phyloP scores from a whole-genome alignment of 1,139 yeast species.

The Diutina sp. region DNA sequence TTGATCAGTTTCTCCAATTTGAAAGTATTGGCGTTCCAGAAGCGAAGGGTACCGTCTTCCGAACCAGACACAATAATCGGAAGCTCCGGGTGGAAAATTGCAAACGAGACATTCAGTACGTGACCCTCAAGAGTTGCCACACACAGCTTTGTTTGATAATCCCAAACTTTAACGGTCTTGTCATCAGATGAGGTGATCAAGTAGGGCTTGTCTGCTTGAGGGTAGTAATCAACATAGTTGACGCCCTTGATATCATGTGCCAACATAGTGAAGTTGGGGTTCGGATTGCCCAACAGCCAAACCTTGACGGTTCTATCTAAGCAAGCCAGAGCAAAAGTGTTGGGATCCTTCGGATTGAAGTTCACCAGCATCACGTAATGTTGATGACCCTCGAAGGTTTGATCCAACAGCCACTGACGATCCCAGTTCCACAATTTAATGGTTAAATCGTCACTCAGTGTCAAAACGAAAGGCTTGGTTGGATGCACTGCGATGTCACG shows the following conservation, averaged over 20 bases:
- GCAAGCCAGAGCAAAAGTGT: slow-evolving; percentile 94
- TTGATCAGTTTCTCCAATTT: slow-evolving; percentile 83
- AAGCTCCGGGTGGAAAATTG: slow-evolving; percentile 91
- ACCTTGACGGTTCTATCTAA: slow-evolving; percentile 92
- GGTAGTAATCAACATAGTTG: slow-evolving; percentile 92
- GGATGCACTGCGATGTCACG: slow-evolving; percentile 93
- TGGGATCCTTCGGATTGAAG: slow-evolving; percentile 94
- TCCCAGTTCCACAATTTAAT: slow-evolving; percentile 98
- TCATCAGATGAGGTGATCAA: slow-evolving; percentile 90
- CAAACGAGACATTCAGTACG: slow-evolving; percentile 87
- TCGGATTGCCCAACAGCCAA: slow-evolving; percentile 87
- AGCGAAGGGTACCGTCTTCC: slow-evolving; percentile 68
- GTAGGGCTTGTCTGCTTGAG: slow-evolving; percentile 94
- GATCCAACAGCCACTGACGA: slow-evolving; percentile 78
- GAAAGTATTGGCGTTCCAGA: slow-evolving; percentile 73
- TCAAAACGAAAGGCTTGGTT: slow-evolving; percentile 73
- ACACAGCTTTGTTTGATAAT: slow-evolving; percentile 91
- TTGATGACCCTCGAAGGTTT: slow-evolving; percentile 88
- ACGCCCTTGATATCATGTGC: slow-evolving; percentile 94
- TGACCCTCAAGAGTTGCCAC: slow-evolving; percentile 94
- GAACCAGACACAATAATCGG: slow-evolving; percentile 80
- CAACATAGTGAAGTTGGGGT: slow-evolving; percentile 80
- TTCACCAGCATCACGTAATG: slow-evolving; percentile 93
- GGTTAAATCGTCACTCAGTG: slow-evolving; percentile 87
- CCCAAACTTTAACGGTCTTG: slow-evolving; percentile 86